Evolutionary conservation across 345 rosid genomes (phyloP).

Genomic region (Gynandropsis gynandra): DNA sequence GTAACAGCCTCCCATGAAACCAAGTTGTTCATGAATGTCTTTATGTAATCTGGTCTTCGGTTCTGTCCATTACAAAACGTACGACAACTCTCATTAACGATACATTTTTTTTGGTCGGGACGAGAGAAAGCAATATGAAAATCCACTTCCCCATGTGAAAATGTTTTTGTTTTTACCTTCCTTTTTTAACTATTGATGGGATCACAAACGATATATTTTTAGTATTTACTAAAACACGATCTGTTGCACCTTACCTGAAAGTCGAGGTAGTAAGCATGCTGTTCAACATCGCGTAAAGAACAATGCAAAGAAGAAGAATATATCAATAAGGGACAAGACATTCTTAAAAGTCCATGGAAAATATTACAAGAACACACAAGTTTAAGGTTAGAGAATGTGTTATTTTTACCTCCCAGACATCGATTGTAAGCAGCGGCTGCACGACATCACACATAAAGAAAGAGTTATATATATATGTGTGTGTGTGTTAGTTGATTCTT

Average conservation of each 20-base stretch:
- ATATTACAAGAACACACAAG: not conserved
- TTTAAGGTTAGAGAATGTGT: slow-evolving; percentile 2
- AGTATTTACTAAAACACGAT: no score
- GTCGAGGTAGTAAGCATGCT: slow-evolving; percentile 95
- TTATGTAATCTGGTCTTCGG: slow-evolving; percentile 62
- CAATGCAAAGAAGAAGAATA: not conserved
- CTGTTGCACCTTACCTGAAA: slow-evolving; percentile 81
- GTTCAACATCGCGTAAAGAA: slow-evolving; percentile 16
- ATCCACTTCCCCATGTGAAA: not conserved
- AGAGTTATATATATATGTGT: not conserved
- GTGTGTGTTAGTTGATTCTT: no score
- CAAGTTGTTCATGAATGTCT: slow-evolving; percentile 67
- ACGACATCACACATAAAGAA: slow-evolving; percentile 22
- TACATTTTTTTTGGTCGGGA: not conserved
- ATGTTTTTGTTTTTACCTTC: no score
- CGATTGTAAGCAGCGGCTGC: slow-evolving; percentile 94
- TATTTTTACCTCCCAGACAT: slow-evolving; percentile 96
- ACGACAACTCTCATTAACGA: slow-evolving; percentile 7
- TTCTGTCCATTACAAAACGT: slow-evolving; percentile 36
- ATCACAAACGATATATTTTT: no score
- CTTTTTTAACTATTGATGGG: no score
- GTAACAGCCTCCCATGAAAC: slow-evolving; percentile 90
- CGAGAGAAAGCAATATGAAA: no score
- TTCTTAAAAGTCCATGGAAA: not conserved
- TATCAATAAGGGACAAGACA: not conserved